Base-by-base conservation (phyloP, 139 green algal species). In the Picochlorum costavermella region DNA sequence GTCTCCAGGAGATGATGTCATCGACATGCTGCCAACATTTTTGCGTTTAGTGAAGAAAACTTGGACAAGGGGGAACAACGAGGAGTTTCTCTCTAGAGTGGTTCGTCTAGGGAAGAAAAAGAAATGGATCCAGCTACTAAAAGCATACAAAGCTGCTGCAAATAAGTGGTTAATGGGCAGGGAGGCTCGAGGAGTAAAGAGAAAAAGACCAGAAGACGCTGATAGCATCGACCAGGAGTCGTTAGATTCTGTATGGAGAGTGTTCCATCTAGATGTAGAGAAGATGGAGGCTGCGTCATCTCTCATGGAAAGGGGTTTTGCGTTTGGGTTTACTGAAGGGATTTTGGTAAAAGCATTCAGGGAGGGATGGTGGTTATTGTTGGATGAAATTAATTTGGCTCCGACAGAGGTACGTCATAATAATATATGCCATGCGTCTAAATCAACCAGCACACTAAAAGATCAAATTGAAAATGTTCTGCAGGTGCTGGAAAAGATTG, bases 301-400 rank as follows among this genome's bases (percentile, higher is more conserved):
- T 1, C 83, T 81, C n/a, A 82, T 86, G 1, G 80, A 89, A 51
- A 75, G 85, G 56, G 80, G 75, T 25, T 92, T 96, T 74, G 86
- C 92, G 2, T 98, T 98, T 75, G 76, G 84, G 0, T 99, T 98
- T 75, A 70, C 95, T 25, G 94, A 99, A 73, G 94, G 94, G 8
- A 82, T 78, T 43, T 78, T 98, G 10, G 76, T 95, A 46, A 72
- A 84, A 43, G 94, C 94, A 1, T 64, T 98, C 50, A 75, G 80
- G 1, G 66, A 95, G 53, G 94, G 94, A 6, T 87, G 83, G 67
- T 99, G 94, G 94, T 75, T 99, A 64, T 86, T 99, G 33, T 79
- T 99, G 59, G 94, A 99, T 71, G 94, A 99, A 67, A 86, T 92
- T 62, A 96, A 96, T 76, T 79, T 96, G 46, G 88, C 88, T 13